These are phyloP conservation scores for Nothomitra cinnamomea DNA, from an alignment of 2,329 filamentous ascomycete genomes.

Conservation along the genomic window DNA sequence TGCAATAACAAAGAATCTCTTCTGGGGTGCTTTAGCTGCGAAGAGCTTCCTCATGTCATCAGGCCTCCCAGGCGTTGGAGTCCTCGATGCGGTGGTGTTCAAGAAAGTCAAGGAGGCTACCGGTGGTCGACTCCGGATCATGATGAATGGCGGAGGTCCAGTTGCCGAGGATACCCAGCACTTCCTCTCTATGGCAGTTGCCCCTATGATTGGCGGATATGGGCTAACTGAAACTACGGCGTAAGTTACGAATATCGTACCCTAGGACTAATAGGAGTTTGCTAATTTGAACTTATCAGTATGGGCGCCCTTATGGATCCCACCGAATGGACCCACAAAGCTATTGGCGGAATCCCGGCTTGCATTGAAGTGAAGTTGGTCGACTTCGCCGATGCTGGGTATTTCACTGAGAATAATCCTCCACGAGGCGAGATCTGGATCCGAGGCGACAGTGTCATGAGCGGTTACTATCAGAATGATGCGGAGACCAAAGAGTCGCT, in stretches of 20 bases:
- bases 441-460: slow-evolving; percentile 56
- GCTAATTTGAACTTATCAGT: slow-evolving; percentile 17
- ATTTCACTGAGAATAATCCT: slow-evolving; percentile 54
- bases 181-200: slow-evolving; percentile 83
- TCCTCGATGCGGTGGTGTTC: slow-evolving; percentile 76
- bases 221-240: slow-evolving; percentile 86
- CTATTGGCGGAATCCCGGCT: slow-evolving; percentile 63
- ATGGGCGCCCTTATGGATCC: slow-evolving; percentile 74
- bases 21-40: slow-evolving; percentile 49
- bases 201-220: slow-evolving; percentile 88
- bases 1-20: slow-evolving; percentile 56
- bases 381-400: slow-evolving; percentile 76
- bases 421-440: slow-evolving; percentile 91
- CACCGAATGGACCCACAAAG: slow-evolving; percentile 59
- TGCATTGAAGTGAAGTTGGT: slow-evolving; percentile 82
- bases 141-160: slow-evolving; percentile 87
- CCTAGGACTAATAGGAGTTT: slow-evolving; percentile 1
- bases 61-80: slow-evolving; percentile 38
- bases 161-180: slow-evolving; percentile 74
- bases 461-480: slow-evolving; percentile 69
- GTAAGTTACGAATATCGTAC: slow-evolving; percentile 9
- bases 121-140: slow-evolving; percentile 72
- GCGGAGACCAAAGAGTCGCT: slow-evolving; percentile 66
- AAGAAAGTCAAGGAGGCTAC: slow-evolving; percentile 82
- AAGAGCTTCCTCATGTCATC: slow-evolving; percentile 41